Percentiles rank a stretch among this genome's conserved stretches.
These are phyloP conservation scores for Myxozyma nipponensis DNA, from an alignment of 805 yeast genomes.

Conservation along the genomic window DNA sequence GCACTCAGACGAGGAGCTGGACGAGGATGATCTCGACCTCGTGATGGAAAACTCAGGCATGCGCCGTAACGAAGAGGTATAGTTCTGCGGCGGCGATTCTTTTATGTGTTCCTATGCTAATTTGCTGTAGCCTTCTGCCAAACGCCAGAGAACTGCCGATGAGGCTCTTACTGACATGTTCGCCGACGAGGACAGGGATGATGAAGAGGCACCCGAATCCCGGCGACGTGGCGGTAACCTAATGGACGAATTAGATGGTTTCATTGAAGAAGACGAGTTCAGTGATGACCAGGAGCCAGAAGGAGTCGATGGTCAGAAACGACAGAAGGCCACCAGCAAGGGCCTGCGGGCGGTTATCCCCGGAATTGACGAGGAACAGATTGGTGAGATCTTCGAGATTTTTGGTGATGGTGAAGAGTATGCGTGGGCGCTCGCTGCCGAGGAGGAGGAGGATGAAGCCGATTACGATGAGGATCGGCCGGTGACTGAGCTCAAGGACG, in stretches of 20 bases:
- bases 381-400: conserved; percentile 88
- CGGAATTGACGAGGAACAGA: conserved; percentile 79
- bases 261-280: conserved; percentile 94
- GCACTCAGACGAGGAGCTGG: conserved; percentile 59
- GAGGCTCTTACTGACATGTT: conserved; percentile 63
- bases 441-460: conserved; percentile 52
- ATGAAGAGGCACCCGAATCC: conserved; percentile 34
- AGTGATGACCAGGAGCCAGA: conserved; percentile 74
- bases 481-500: conserved; percentile 57
- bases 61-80: conserved; percentile 4
- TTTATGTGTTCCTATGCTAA: too few species aligned
- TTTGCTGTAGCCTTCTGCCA: conserved; percentile 25
- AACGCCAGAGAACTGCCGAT: conserved; percentile 40
- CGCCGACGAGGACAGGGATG: conserved; percentile 48
- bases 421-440: conserved; percentile 96
- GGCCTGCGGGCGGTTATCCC: conserved; percentile 33
- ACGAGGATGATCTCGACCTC: conserved; percentile 92
- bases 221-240: conserved; percentile 36
- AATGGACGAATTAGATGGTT: conserved; percentile 88
- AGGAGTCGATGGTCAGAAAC: conserved; percentile 1
- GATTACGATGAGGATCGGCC: conserved; percentile 36
- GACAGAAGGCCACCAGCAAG: conserved; percentile 1
- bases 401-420: conserved; percentile 97
- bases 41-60: conserved; percentile 87
- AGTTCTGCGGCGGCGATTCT: background rate